These are phyloP conservation scores for Furcasterigmium furcatum DNA, from an alignment of 2,329 filamentous ascomycete species.

Conservation along the genomic window DNA sequence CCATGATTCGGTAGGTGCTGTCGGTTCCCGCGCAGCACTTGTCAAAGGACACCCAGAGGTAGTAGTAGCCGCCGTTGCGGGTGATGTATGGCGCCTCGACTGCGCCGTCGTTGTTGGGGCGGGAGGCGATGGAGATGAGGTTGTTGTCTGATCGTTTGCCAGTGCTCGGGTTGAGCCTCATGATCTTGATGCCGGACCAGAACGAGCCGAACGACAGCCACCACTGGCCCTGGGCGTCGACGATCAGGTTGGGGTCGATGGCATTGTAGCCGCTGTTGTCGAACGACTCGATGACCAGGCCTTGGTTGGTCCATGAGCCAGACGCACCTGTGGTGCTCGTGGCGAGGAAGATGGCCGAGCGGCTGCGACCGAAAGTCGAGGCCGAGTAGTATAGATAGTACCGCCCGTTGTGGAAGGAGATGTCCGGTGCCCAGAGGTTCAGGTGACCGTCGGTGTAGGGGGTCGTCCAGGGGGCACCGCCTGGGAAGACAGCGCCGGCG, in stretches of 20 bases:
- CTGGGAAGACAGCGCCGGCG: constrained; percentile 23
- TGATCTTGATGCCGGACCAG: constrained; percentile 25
- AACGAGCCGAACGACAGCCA: constrained; percentile 28
- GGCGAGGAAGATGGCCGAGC: constrained; percentile 26
- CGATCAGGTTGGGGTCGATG: constrained; percentile 23
- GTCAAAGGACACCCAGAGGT: constrained; percentile 28
- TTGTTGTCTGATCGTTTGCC: constrained; percentile 17
- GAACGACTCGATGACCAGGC: constrained; percentile 20
- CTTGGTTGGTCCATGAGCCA: constrained; percentile 24
- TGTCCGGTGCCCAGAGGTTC: constrained; percentile 51
- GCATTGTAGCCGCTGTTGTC: constrained; percentile 20
- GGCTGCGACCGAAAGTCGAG: constrained; percentile 20
- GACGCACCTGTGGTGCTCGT: constrained; percentile 22
- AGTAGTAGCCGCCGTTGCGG: constrained; percentile 23
- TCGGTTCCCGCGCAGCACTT: constrained; percentile 22
- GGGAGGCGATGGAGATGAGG: constrained; percentile 21
- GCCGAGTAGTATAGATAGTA: constrained; percentile 29
- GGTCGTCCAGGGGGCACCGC: constrained; percentile 25
- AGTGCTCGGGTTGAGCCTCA: constrained; percentile 18
- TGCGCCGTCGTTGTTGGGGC: constrained; percentile 15
- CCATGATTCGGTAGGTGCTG: constrained; percentile 27
- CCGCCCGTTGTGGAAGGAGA: constrained; percentile 29
- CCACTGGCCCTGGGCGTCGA: constrained; percentile 21
- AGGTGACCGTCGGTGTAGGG: constrained; percentile 21
- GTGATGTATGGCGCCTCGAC: constrained; percentile 24